Evolutionary conservation across 2,329 filamentous ascomycete species (phyloP).

Genomic region (Paecilomyces formosus): DNA sequence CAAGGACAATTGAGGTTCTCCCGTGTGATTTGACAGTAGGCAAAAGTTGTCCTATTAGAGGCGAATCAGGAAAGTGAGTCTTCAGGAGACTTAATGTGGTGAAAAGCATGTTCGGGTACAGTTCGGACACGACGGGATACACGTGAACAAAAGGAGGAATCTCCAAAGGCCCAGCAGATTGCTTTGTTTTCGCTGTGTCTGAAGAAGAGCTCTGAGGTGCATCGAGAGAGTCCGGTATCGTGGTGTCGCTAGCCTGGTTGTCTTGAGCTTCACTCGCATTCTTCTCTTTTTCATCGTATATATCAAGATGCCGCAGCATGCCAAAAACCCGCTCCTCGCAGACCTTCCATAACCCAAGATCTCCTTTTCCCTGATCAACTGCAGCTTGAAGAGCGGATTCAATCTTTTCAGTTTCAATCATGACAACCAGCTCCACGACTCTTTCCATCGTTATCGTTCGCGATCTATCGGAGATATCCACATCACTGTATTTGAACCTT

Average conservation of each 20-base stretch:
- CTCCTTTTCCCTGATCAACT: conserved; percentile 20
- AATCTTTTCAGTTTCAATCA: conserved; percentile 24
- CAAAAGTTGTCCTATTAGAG: conserved; percentile 32
- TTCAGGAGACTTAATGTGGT: conserved; percentile 33
- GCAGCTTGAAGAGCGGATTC: conserved; percentile 20
- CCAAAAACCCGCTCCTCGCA: conserved; percentile 34
- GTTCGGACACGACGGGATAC: conserved; percentile 22
- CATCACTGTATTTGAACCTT: conserved; percentile 9
- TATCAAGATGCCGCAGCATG: conserved; percentile 22
- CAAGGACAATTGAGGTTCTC: conserved; percentile 35
- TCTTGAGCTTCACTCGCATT: background rate
- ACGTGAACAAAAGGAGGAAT: conserved; percentile 25
- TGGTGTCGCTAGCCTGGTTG: background rate
- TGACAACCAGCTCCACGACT: conserved; percentile 19
- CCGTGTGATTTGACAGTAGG: conserved; percentile 33
- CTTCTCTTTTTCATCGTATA: conserved; percentile 1
- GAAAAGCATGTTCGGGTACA: conserved; percentile 36
- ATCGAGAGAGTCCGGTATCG: background rate
- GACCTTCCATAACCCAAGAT: conserved; percentile 31
- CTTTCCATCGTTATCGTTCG: conserved; percentile 10
- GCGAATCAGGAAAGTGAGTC: conserved; percentile 32
- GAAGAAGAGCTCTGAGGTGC: background rate
- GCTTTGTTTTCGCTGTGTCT: background rate
- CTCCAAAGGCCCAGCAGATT: conserved; percentile 11
- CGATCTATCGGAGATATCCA: conserved; percentile 9